Percentiles rank a stretch among this genome's conserved stretches.
These are phyloP conservation scores for Rhizopus microsporus DNA, from an alignment of 371 early-diverging fungal species.

Conservation along the genomic window DNA sequence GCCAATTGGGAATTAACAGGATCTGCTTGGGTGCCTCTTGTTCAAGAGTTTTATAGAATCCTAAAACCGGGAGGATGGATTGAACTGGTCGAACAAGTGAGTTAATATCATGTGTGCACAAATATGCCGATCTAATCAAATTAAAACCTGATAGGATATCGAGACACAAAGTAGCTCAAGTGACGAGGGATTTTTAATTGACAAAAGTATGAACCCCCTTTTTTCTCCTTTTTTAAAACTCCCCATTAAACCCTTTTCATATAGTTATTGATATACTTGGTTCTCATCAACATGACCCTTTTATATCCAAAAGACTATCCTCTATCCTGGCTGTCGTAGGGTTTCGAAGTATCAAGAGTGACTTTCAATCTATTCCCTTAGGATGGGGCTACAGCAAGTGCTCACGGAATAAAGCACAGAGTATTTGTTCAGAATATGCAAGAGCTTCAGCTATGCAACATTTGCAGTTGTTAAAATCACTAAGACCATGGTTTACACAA, in stretches of 20 bases:
- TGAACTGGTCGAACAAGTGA: conserved; percentile 40
- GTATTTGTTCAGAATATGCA: conserved; percentile 23
- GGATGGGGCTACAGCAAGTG: conserved; percentile 33
- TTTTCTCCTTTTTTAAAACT: conserved; percentile 1
- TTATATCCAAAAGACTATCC: conserved; percentile 23
- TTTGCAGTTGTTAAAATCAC: conserved; percentile 26
- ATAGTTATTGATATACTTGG: conserved; percentile 14
- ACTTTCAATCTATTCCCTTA: conserved; percentile 43
- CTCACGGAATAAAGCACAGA: conserved; percentile 1
- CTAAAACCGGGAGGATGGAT: conserved; percentile 53
- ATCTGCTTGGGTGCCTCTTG: conserved; percentile 27
- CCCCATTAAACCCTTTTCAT: not conserved
- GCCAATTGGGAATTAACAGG: conserved; percentile 32
- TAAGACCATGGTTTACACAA: conserved; percentile 30
- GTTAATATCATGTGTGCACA: not conserved
- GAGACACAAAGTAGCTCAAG: conserved; percentile 33
- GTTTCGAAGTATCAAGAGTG: conserved; percentile 42
- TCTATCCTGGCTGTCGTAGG: conserved; percentile 36
- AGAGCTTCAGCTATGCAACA: conserved; percentile 31
- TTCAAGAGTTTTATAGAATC: conserved; percentile 37
- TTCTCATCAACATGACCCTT: conserved; percentile 10
- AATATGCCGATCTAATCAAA: not conserved
- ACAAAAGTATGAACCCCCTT: conserved; percentile 29
- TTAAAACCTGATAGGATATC: conserved; percentile 22
- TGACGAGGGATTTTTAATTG: conserved; percentile 33